Base-by-base conservation (phyloP, 2,329 filamentous ascomycete species). In the Botryotinia narcissicola region DNA sequence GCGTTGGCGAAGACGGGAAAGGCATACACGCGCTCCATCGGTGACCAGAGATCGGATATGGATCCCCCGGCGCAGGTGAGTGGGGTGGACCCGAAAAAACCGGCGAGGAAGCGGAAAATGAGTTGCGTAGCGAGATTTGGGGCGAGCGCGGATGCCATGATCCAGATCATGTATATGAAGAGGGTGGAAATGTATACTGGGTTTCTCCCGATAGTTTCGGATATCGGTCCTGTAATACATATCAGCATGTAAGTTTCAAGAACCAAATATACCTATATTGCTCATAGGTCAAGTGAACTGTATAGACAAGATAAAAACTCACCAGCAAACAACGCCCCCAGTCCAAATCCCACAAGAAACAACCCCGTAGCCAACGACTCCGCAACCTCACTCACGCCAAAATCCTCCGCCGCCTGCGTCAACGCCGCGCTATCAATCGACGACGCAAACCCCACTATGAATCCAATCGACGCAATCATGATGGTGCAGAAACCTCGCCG, bases 51-150 rank as follows among this genome's bases (percentile, higher is more conserved):
- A 78, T 91, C 89, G 25, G 88, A 87, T 75, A 90, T 88, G 16
- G 89, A 87, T 73, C 88, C 89, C 87, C 88, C 51, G 1, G 87
- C 86, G 77, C 90, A 90, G 62, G 87, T 90, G 75, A 90, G 82
- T 6, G 75, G 74, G 5, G 75, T 75, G 25, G 59, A 70, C 0
- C 75, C 51, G 51, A 54, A 54, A 54, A 54, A 54, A 0, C 51
- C 51, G 51, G 51, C 51, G 5, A 54, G n/a, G 51, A 54, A 54
- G 2, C 51, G 73, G 64, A 76, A 76, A 2, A 73, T 61, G 18
- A 78, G 64, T 44, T 76, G 40, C 4, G 69, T 25, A 8, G 42
- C 9, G 22, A 63, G 20, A 29, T 71, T 71, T 14, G 59, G 42
- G 7, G 57, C 59, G 0, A 54, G 69, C 4, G 42, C 42, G 25